A percentile compares a stretch with the other conserved stretches of the same genome.
Conservation (phyloP, 495 filamentous ascomycete genomes). For the Pseudotulostoma volvatum region DNA sequence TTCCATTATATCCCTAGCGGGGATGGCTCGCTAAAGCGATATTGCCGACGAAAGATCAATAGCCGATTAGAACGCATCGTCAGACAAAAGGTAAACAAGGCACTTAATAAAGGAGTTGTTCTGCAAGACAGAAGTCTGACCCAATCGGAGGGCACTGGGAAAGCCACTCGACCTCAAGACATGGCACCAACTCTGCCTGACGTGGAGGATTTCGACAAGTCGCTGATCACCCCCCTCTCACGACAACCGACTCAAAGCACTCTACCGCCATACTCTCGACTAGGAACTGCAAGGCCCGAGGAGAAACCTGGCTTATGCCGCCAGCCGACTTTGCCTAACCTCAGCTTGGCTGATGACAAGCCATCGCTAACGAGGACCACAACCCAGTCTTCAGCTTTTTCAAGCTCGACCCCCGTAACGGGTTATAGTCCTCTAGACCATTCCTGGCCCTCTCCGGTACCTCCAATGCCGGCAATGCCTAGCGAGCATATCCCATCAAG, state of each 20-base stretch:
- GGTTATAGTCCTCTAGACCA: constrained; percentile 35
- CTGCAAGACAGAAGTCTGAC: constrained; percentile 40
- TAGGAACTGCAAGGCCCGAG: constrained; percentile 23
- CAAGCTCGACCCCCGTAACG: constrained; percentile 37
- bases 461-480: constrained; percentile 15
- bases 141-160: constrained; percentile 33
- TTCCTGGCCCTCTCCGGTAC: constrained; percentile 10
- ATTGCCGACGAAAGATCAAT: constrained; percentile 83
- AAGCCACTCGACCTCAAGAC: constrained; percentile 28
- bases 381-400: constrained; percentile 29
- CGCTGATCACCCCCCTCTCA: constrained; percentile 34
- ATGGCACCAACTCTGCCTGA: constrained; percentile 54
- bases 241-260: constrained; percentile 54
- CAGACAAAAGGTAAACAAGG: constrained; percentile 65
- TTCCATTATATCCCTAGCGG: constrained; percentile 71
- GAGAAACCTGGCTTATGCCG: constrained; percentile 12
- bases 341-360: constrained; percentile 14
- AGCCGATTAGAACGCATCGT: constrained; percentile 67
- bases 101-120: constrained; percentile 55
- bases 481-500: constrained; percentile 7
- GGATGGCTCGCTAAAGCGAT: constrained; percentile 64
- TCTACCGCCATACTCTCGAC: constrained; percentile 44
- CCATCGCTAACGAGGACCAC: constrained; percentile 20
- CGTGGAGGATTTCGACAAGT: constrained; percentile 40
- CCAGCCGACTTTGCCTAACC: constrained; percentile 27